These are phyloP conservation scores for Aphanocladium album DNA, from an alignment of 2,329 filamentous ascomycete genomes.

Conservation along the genomic window DNA sequence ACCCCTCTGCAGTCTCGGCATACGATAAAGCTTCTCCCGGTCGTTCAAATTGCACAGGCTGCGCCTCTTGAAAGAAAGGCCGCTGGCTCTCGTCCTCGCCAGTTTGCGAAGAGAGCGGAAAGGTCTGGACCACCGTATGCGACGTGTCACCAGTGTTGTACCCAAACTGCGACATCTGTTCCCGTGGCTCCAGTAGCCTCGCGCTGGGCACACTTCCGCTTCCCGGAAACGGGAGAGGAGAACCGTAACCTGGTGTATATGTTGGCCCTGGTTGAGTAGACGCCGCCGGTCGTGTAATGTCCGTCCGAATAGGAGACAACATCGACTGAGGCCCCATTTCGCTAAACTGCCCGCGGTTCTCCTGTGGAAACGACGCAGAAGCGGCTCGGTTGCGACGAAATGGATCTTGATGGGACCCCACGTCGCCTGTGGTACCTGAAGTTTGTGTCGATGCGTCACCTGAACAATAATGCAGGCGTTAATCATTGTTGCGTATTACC, in stretches of 20 bases:
- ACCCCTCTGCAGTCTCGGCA: background rate
- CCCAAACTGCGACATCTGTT: slow-evolving; percentile 3
- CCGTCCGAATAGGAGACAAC: slow-evolving; percentile 6
- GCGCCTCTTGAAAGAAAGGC: background rate
- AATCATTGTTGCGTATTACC: slow-evolving; percentile 5
- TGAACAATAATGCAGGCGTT: slow-evolving; percentile 1
- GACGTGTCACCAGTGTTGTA: background rate
- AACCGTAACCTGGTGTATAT: background rate
- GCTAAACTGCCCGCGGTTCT: background rate
- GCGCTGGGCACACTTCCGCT: background rate
- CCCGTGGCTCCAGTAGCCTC: background rate
- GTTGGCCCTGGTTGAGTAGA: background rate
- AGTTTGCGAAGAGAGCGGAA: background rate
- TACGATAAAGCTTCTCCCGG: background rate
- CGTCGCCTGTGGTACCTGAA: slow-evolving; percentile 7
- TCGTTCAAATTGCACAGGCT: background rate
- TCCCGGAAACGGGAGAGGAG: background rate
- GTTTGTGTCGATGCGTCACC: slow-evolving; percentile 2
- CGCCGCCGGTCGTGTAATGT: background rate
- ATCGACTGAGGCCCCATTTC: background rate
- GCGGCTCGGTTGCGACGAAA: slow-evolving; percentile 4
- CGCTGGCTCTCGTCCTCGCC: background rate
- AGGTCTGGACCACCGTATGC: background rate
- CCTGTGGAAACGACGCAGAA: slow-evolving; percentile 5
- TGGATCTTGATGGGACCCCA: background rate